A percentile compares a stretch with the other conserved stretches of the same genome.
Evolutionary conservation across 371 early-diverging fungal species (phyloP).

Genomic region (Apophysomyces variabilis): DNA sequence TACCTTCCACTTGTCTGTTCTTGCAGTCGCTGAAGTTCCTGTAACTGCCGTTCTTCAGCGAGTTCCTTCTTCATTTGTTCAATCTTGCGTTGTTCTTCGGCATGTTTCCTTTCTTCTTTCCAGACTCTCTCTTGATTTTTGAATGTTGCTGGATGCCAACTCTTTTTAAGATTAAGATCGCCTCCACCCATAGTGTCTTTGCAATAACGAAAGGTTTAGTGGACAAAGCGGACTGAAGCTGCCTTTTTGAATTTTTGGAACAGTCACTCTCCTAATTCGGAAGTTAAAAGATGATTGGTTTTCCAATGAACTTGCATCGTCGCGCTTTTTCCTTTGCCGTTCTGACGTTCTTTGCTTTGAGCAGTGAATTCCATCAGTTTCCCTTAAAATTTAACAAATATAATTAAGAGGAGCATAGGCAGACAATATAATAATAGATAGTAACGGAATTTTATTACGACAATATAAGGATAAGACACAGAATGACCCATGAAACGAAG

Average conservation of each 20-base stretch:
- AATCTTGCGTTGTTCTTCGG: constrained; percentile 84
- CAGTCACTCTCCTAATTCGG: too few species aligned
- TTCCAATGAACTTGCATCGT: too few species aligned
- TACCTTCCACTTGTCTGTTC: constrained; percentile 75
- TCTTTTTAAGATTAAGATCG: constrained; percentile 88
- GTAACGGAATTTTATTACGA: too few species aligned
- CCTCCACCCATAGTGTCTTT: constrained; percentile 64
- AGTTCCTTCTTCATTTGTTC: constrained; percentile 92
- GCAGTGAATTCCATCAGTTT: too few species aligned
- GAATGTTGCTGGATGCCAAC: constrained; percentile 95
- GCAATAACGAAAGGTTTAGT: background rate
- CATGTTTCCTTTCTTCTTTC: constrained; percentile 84
- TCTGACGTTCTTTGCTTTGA: background rate
- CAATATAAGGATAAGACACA: too few species aligned
- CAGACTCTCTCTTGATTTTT: constrained; percentile 92
- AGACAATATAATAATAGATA: too few species aligned
- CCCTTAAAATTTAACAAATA: background rate
- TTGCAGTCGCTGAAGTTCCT: constrained; percentile 85
- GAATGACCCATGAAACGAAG: too few species aligned
- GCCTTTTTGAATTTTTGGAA: too few species aligned
- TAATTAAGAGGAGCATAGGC: too few species aligned
- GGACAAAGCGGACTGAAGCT: too few species aligned
- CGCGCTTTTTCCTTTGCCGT: background rate
- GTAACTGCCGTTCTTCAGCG: constrained; percentile 86
- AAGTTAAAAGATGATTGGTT: too few species aligned